Evolutionary conservation across 371 early-diverging fungal genomes (phyloP), one percentile per base, ranked within the genome.

Genomic region (Apophysomyces trapeziformis): DNA sequence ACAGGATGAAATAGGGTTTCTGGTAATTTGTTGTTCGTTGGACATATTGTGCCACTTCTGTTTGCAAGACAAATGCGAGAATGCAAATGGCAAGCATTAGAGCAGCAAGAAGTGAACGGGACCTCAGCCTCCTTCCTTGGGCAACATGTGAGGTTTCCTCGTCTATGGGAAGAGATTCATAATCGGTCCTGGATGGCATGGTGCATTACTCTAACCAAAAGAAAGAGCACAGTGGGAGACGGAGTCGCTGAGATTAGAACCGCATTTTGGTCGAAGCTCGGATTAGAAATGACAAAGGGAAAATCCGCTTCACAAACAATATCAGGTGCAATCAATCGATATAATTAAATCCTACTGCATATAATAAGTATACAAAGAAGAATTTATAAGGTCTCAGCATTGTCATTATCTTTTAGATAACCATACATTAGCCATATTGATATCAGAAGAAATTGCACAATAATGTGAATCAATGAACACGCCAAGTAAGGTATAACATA

Each of bases 1-100:
- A 92, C 82, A 94, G 75, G 54, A 94, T 89, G 67, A 93, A 90
- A 71, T 93, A 94, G 11, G 94, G 94, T 64, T 90, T 89, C 7
- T 83, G 77, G 38, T 80, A 90, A 44, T 82, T 81, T 44, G 85
- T 83, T 0, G 81, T 84, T 38, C 79, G 82, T 64, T 90, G 88
- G 18, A 90, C 85, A 66, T 80, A 84, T 68, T 88, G 88, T n/a
- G 87, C 84, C 26, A 90, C 71, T 65, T 90, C 90, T 38, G 90
- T 88, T 63, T 89, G 88, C 18, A 87, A 58, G 56, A 88, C 87
- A 83, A 89, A 89, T 14, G 87, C 71, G 38, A 83, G 63, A 46
- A 89, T 77, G 72, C 90, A 87, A 44, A 88, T 74, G 6, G 76
- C 68, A 2, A 89, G 70, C 74, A 87, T 84, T 7, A 72, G 59